These are phyloP conservation scores for Aspergillus pseudonomiae DNA, from an alignment of 2,329 filamentous ascomycete species.

Conservation along the genomic window DNA sequence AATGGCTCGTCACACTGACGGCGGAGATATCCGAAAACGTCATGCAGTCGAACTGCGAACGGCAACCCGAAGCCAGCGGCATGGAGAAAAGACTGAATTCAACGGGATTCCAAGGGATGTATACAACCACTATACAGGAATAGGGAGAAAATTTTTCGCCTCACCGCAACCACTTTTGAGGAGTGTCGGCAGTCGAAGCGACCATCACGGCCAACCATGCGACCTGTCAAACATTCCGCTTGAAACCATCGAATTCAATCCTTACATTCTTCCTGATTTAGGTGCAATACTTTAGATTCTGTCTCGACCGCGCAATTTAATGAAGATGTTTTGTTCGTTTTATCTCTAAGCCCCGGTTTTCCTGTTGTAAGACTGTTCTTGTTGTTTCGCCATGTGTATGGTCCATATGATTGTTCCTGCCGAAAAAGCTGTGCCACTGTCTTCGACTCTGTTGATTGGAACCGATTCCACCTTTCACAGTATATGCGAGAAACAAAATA, in stretches of 20 bases:
- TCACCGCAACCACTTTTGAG: neutral
- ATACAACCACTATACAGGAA: neutral
- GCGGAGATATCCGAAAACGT: conserved; percentile 5
- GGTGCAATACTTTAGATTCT: neutral
- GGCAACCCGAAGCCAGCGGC: neutral
- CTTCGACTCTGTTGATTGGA: neutral
- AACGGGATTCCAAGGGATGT: neutral
- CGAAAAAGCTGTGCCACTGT: neutral
- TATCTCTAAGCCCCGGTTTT: neutral
- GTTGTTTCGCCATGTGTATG: conserved; percentile 5
- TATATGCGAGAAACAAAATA: neutral
- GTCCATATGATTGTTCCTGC: neutral
- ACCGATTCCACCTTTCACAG: neutral
- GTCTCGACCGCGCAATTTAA: neutral
- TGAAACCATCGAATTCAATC: conserved; percentile 1
- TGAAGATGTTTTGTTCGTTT: neutral
- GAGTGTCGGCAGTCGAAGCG: neutral
- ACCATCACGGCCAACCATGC: neutral
- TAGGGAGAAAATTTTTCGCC: neutral
- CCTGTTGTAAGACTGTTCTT: neutral
- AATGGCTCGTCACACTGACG: neutral
- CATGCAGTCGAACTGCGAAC: conserved; percentile 3
- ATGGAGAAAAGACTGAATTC: neutral
- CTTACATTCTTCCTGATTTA: conserved; percentile 5
- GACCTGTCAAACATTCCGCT: conserved; percentile 1